Evolutionary conservation across 306 rosid genomes (phyloP).

Genomic region (Bauhinia variegata): DNA sequence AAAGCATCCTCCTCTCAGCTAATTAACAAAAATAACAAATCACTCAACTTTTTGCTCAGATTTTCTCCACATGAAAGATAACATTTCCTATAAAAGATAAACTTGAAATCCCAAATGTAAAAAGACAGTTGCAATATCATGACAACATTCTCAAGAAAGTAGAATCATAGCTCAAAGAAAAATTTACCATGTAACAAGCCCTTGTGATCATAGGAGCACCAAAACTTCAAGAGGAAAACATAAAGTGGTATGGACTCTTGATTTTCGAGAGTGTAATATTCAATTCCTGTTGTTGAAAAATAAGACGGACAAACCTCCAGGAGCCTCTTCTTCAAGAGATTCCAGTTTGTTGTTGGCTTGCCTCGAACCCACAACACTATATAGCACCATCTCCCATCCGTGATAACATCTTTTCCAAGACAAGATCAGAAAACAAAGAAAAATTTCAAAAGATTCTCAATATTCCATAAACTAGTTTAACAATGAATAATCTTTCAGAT

Average conservation of each 20-base stretch:
- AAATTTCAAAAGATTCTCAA: neutral
- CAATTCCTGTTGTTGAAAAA: conserved; percentile 51
- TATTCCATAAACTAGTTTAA: neutral
- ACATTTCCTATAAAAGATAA: neutral
- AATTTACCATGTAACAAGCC: conserved; percentile 58
- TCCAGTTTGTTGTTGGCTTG: conserved; percentile 53
- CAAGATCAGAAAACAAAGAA: neutral
- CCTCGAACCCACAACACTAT: conserved; percentile 61
- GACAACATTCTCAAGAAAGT: too few relatives aligned
- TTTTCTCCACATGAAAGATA: too few relatives aligned
- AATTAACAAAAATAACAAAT: too few relatives aligned
- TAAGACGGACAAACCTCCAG: conserved; percentile 61
- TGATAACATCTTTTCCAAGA: conserved; percentile 44
- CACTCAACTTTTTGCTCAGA: too few relatives aligned
- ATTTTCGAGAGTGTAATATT: conserved; percentile 43
- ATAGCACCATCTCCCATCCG: conserved; percentile 74
- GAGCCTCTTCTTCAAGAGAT: conserved; percentile 54
- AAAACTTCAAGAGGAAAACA: conserved; percentile 60
- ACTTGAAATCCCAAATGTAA: neutral
- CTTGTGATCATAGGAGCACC: conserved; percentile 56
- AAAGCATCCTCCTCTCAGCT: too few relatives aligned
- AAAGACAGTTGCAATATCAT: neutral
- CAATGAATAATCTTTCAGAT: neutral
- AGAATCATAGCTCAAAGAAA: neutral
- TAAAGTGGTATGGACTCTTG: conserved; percentile 47